Evolutionary conservation across 768 basidiomycete genomes (phyloP), one percentile per base, ranked within the genome.

Genomic region (Rhizopogon salebrosus): DNA sequence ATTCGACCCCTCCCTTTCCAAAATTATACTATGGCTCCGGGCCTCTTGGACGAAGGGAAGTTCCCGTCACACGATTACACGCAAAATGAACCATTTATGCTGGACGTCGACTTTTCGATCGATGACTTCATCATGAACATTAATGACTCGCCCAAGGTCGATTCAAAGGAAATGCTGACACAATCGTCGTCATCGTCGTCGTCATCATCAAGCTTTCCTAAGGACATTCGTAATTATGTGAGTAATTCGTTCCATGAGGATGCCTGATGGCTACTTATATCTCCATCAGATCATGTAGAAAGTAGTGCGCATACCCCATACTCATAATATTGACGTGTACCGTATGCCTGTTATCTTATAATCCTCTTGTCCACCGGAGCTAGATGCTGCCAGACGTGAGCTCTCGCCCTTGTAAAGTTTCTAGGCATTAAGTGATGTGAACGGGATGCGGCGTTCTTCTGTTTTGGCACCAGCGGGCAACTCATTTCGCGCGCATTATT

Each of bases 201-300:
- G 22, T 52, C 64, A 2, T 60, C 69, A 3, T 52, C 64, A 22
- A 69, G 65, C 55, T 69, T 63, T 50, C 57, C 69, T 6, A 46
- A 57, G 16, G 68, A 70, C 22, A 53, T 70, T 6, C 67, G 64
- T 45, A 64, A 65, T 52, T 74, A 68, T 61, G 72, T 66, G 58
- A 64, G 71, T 70, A 26, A 34, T 51, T 3, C 29, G 7, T 23
- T 40, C 35, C 4, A 46, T 34, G 16, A 3, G 20, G 14, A 10
- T 20, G 20, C 3, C n/a, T 14, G 13, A 18, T 54, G 26, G 24
- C 34, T 37, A 41, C 60, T 64, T 42, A 64, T 22, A 37, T 41
- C 46, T 46, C 36, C 7, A 18, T 53, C 54, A 67, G 60, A 54
- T 57, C 54, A 64, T 57, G 62, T 62, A 69, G 60, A 31, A 4